Evolutionary conservation across 768 basidiomycete genomes (phyloP), one percentile per base, ranked within the genome.

Genomic region (Paxillus involutus): DNA sequence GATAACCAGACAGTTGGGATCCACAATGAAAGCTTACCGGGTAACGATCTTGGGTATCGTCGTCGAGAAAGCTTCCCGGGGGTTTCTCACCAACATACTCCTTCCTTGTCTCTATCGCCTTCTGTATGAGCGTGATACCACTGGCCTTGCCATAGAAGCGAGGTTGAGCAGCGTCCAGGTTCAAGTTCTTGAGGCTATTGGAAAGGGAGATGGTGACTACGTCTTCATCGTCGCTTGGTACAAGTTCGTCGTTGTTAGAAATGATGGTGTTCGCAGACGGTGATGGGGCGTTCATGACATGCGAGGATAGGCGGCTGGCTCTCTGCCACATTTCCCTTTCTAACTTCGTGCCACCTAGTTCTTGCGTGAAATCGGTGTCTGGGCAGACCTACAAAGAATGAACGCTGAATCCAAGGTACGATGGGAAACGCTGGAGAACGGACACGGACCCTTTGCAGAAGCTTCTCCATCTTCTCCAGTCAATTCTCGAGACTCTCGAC

Each of bases 391-490:
- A 39, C n/a, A n/a, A 19, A 9, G 32, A 33, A 37, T 41, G 35
- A 37, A 37, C 5, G 46, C 49, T 35, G 1, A 56, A 45, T 51
- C 10, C 10, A 39, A 29, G 58, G 53, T 24, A 59, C 29, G 19
- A 53, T 26, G n/a, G 43, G 47, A 29, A 53, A 30, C 16, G 24
- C 1, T n/a, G 21, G 14, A 21, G 37, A 36, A 21, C 36, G 21
- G 21, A 14, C 56, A 53, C n/a, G n/a, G 29, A 83, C 86, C 69
- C 77, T 80, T 50, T 71, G 74, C 19, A 88, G 66, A 4, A 88
- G 73, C 55, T 73, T 77, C 64, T 88, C 84, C 76, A 88, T 81
- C 62, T 84, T 86, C 52, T 83, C 80, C 2, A 88, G 65, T 11
- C 85, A 77, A 52, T 66, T 75, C 67, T 88, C 86, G 36, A 88